A percentile compares a stretch with the other conserved stretches of the same genome.
Evolutionary conservation across 352 stramenopile genomes (phyloP).

Genomic region (Phytophthora nicotianae): DNA sequence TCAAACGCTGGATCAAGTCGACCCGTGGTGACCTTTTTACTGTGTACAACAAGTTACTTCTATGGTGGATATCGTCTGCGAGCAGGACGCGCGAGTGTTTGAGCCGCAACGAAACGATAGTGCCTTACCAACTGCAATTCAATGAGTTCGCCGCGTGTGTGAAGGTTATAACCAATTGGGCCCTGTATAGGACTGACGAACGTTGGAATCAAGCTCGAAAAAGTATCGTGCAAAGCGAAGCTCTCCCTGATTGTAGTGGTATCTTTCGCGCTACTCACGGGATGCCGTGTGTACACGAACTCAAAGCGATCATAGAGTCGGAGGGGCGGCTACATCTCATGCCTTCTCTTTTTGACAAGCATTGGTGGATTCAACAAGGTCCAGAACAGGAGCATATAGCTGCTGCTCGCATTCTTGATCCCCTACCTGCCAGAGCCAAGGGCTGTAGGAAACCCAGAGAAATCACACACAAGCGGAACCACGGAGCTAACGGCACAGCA

Average conservation of each 20-base stretch:
- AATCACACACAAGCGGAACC: neutral
- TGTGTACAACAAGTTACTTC: conserved; percentile 9
- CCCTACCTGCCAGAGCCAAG: neutral
- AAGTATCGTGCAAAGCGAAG: neutral
- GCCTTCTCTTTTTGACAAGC: conserved; percentile 1
- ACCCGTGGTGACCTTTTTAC: conserved; percentile 8
- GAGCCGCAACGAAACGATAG: neutral
- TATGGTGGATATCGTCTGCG: conserved; percentile 1
- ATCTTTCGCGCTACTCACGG: neutral
- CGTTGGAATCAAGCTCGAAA: neutral
- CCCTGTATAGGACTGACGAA: neutral
- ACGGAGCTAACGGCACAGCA: neutral
- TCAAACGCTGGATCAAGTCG: conserved; percentile 1
- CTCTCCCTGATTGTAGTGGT: neutral
- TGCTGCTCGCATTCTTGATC: neutral
- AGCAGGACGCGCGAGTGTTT: neutral
- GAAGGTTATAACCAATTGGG: conserved; percentile 4
- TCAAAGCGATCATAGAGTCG: conserved; percentile 2
- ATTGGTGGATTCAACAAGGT: conserved; percentile 4
- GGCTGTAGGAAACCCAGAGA: neutral
- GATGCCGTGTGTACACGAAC: neutral
- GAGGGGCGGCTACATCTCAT: neutral
- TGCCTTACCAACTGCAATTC: conserved; percentile 2
- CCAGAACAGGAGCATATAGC: neutral
- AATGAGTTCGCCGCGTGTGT: neutral